Conservation (phyloP, 495 filamentous ascomycete species). For the Aspergillus mulundensis region DNA sequence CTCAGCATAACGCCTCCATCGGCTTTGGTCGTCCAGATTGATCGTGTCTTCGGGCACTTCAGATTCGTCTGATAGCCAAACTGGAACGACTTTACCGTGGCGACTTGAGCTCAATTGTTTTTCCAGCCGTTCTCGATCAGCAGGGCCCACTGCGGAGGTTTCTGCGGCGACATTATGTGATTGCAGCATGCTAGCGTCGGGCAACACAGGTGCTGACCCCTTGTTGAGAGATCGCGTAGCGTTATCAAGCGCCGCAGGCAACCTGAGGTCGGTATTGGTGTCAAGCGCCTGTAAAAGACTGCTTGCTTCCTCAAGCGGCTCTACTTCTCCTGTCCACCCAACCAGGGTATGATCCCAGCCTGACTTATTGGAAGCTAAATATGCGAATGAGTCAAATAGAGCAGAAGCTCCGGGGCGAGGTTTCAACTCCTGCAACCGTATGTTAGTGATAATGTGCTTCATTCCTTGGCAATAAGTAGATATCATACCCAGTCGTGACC, state of each 20-base stretch:
- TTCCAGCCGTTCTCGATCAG: conserved; percentile 67
- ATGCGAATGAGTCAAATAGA: conserved; percentile 80
- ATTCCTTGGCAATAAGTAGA: not conserved
- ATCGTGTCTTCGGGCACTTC: conserved; percentile 61
- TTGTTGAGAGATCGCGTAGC: conserved; percentile 43
- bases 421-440: conserved; percentile 55
- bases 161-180: conserved; percentile 56
- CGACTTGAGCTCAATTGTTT: conserved; percentile 62
- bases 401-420: conserved; percentile 80
- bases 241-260: conserved; percentile 18
- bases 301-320: conserved; percentile 41
- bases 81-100: conserved; percentile 67
- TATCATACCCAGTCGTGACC: conserved; percentile 69
- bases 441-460: not conserved
- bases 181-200: conserved; percentile 53
- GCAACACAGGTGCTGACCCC: conserved; percentile 66
- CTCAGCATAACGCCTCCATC: conserved; percentile 87
- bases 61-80: conserved; percentile 75
- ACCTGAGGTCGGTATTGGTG: conserved; percentile 25
- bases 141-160: conserved; percentile 57
- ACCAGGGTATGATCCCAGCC: conserved; percentile 85
- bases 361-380: conserved; percentile 69
- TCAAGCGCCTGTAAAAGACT: conserved; percentile 32
- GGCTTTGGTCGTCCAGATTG: conserved; percentile 66
- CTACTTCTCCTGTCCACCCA: conserved; percentile 90